Evolutionary conservation across 2,329 filamentous ascomycete species (phyloP).

Genomic region (Exophiala lecanii-corni): DNA sequence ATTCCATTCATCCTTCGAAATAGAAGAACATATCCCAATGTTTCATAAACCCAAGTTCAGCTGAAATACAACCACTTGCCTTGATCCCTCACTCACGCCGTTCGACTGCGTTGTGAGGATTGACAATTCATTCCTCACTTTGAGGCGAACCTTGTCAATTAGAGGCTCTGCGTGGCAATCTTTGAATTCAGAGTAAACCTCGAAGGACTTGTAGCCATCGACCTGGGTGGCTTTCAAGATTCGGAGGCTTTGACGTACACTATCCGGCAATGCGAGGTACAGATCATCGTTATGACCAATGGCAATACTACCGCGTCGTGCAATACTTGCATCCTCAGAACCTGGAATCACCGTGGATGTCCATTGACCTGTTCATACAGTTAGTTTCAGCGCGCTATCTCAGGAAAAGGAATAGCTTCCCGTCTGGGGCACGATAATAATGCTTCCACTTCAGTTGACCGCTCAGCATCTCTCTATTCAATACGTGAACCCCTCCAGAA

Average conservation of each 20-base stretch:
- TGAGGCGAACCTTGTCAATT: slow-evolving; percentile 1
- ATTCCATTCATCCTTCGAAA: too few species aligned
- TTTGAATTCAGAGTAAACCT: not conserved
- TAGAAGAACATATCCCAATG: too few species aligned
- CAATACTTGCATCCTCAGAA: not conserved
- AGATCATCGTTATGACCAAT: not conserved
- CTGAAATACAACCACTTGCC: not conserved
- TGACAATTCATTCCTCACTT: not conserved
- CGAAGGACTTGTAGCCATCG: not conserved
- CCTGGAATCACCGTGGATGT: not conserved
- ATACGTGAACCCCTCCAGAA: not conserved
- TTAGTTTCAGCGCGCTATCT: not conserved
- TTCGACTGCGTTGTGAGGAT: not conserved
- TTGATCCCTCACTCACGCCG: not conserved
- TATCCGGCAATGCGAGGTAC: slow-evolving; percentile 1
- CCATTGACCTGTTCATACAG: not conserved
- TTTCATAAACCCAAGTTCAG: too few species aligned
- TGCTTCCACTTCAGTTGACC: slow-evolving; percentile 1
- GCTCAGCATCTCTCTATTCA: not conserved
- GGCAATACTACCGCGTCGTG: not conserved
- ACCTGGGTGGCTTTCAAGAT: not conserved
- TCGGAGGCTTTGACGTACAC: not conserved
- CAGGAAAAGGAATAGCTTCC: not conserved
- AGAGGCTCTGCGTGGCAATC: not conserved
- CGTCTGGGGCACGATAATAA: not conserved